These are phyloP conservation scores for Immersiporthe knoxdaviesiana DNA, from an alignment of 2,329 filamentous ascomycete species.

Conservation along the genomic window DNA sequence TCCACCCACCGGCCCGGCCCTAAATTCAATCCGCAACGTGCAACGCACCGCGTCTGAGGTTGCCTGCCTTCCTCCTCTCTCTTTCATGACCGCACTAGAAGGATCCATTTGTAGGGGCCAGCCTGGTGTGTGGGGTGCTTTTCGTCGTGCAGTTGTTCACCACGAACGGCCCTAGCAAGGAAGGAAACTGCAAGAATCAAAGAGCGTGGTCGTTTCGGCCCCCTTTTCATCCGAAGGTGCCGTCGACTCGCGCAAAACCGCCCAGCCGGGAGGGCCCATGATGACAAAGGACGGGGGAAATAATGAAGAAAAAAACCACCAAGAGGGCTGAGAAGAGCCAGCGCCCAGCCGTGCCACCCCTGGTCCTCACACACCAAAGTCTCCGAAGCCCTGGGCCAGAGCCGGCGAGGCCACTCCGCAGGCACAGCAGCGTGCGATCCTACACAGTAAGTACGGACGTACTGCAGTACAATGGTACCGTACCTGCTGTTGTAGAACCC, in stretches of 20 bases:
- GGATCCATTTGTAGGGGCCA: background rate
- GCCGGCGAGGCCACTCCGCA: background rate
- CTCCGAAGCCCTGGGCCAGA: background rate
- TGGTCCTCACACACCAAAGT: background rate
- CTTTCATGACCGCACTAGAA: background rate
- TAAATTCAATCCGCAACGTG: background rate
- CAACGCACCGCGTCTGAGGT: background rate
- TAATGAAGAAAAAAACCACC: too few species aligned
- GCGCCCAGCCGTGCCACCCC: background rate
- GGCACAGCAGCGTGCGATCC: background rate
- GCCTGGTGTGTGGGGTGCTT: background rate
- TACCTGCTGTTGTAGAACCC: background rate
- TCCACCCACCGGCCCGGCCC: background rate
- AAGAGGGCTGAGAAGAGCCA: too few species aligned
- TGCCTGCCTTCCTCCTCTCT: background rate
- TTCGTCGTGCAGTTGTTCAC: background rate
- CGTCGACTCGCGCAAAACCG: background rate
- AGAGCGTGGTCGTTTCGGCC: background rate
- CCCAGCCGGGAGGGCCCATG: background rate
- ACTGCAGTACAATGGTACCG: too few species aligned
- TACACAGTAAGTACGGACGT: too few species aligned
- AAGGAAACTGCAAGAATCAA: background rate
- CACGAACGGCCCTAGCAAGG: background rate
- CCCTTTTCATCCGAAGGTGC: background rate
- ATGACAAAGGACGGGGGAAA: background rate